These are phyloP conservation scores for Boletus edulis DNA, from an alignment of 768 basidiomycete genomes.

Conservation along the genomic window DNA sequence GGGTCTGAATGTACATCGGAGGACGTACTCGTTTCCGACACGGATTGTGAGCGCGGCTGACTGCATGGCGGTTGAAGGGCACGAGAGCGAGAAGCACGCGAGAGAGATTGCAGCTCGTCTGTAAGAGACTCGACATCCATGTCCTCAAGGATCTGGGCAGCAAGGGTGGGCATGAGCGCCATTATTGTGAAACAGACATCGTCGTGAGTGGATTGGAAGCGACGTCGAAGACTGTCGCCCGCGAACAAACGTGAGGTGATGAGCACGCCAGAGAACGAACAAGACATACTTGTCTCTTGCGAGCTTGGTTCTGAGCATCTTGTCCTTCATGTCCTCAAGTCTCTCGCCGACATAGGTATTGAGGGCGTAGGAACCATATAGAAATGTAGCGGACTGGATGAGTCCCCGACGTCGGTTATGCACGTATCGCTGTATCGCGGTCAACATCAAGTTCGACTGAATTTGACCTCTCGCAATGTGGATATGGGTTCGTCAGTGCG, in stretches of 20 bases:
- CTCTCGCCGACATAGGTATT: slow-evolving; percentile 59
- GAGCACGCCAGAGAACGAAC: background rate
- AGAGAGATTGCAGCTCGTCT: slow-evolving; percentile 47
- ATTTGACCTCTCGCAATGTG: background rate
- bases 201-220: slow-evolving; percentile 76
- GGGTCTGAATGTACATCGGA: slow-evolving; percentile 45
- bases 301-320: slow-evolving; percentile 54
- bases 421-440: slow-evolving; percentile 45
- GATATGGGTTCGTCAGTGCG: background rate
- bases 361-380: slow-evolving; percentile 62
- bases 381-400: slow-evolving; percentile 47
- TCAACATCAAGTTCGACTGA: slow-evolving; percentile 36
- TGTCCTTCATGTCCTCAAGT: slow-evolving; percentile 64
- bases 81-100: slow-evolving; percentile 32
- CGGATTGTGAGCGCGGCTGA: slow-evolving; percentile 28
- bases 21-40: slow-evolving; percentile 37
- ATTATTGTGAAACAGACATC: slow-evolving; percentile 75
- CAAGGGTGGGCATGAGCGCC: slow-evolving; percentile 65
- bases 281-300: slow-evolving; percentile 55
- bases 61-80: slow-evolving; percentile 7
- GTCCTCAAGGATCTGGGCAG: slow-evolving; percentile 58
- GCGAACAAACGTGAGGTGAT: slow-evolving; percentile 1
- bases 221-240: slow-evolving; percentile 54
- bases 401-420: slow-evolving; percentile 47
- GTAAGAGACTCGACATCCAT: slow-evolving; percentile 80